Percentiles rank a stretch among this genome's conserved stretches.
These are phyloP conservation scores for Gonapodya sp. DNA, from an alignment of 192 early-diverging fungal genomes.

Conservation along the genomic window DNA sequence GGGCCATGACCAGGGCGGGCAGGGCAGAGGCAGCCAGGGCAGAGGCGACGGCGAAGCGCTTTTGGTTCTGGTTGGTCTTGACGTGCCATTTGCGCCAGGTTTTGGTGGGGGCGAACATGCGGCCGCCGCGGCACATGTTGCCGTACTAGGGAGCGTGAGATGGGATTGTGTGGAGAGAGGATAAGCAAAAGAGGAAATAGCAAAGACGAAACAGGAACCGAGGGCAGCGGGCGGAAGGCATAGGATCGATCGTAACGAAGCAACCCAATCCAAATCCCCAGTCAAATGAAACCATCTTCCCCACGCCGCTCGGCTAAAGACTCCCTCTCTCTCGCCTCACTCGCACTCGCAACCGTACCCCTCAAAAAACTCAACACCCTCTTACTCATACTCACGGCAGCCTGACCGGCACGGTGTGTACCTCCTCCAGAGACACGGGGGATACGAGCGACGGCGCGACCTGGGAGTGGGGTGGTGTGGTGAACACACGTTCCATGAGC, in stretches of 20 bases:
- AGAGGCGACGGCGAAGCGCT: constrained; percentile 92
- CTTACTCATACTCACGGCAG: constrained; percentile 58
- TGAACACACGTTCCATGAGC: too few relatives aligned
- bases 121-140: constrained; percentile 99
- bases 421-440: constrained; percentile 94
- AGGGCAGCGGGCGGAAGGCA: too few relatives aligned
- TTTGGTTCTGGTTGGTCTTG: constrained; percentile 97
- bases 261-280: too few relatives aligned
- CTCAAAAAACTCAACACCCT: too few relatives aligned
- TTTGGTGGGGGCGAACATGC: constrained; percentile 99
- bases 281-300: too few relatives aligned
- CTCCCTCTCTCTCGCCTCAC: too few relatives aligned
- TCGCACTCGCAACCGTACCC: too few relatives aligned
- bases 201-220: too few relatives aligned
- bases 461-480: too few relatives aligned
- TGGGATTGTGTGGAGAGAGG: neutral
- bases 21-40: constrained; percentile 92
- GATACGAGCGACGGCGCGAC: constrained; percentile 98
- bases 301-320: too few relatives aligned
- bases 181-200: too few relatives aligned
- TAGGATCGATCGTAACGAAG: too few relatives aligned
- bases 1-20: constrained; percentile 82
- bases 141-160: constrained; percentile 48
- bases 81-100: constrained; percentile 99
- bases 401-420: constrained; percentile 95